These are phyloP conservation scores for Acer yangbiense DNA, from an alignment of 345 rosid species.

Conservation along the genomic window DNA sequence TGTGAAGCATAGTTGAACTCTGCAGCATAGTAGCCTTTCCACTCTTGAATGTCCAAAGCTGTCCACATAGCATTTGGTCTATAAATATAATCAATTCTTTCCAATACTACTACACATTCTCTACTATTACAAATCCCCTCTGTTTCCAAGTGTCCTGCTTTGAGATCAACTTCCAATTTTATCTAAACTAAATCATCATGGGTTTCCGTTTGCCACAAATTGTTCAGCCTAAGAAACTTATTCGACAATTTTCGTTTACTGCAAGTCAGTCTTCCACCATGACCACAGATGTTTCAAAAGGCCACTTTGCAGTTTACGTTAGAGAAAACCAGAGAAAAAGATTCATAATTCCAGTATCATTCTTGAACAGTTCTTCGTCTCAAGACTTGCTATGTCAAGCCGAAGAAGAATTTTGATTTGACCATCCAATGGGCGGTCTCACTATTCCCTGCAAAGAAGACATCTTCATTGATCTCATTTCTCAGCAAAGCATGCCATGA, in stretches of 20 bases:
- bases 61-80: not conserved
- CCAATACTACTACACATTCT: not conserved
- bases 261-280: not conserved
- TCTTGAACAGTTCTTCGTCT: constrained; percentile 39
- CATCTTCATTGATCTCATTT: constrained; percentile 31
- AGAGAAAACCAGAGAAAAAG: constrained; percentile 30
- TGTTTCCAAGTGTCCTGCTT: not conserved
- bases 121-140: not conserved
- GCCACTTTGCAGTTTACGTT: constrained; percentile 20
- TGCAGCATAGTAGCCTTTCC: no score
- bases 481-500: constrained; percentile 25
- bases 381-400: constrained; percentile 34
- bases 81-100: not conserved
- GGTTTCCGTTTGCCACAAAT: constrained; percentile 15
- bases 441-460: constrained; percentile 43
- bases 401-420: constrained; percentile 42
- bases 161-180: constrained; percentile 8
- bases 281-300: constrained; percentile 23
- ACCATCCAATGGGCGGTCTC: constrained; percentile 43
- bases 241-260: not conserved
- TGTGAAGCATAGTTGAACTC: no score
- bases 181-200: not conserved
- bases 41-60: not conserved
- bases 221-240: constrained; percentile 14
- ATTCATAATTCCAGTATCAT: constrained; percentile 33